A percentile compares a stretch with the other conserved stretches of the same genome.
Evolutionary conservation across 1,284 basidiomycete species (phyloP).

Genomic region (Ceratobasidium papillatum): DNA sequence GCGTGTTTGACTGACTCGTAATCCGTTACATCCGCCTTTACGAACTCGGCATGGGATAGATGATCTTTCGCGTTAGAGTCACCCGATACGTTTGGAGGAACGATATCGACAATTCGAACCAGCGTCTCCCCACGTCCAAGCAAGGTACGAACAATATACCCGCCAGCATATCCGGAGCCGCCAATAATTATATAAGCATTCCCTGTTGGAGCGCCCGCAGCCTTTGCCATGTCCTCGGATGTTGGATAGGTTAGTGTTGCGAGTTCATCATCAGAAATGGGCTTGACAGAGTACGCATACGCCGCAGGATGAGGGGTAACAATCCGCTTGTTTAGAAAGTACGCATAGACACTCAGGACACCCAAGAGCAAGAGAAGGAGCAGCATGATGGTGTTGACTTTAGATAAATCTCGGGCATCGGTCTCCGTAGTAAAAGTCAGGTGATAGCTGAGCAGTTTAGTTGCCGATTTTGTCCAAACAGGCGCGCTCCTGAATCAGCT

Average conservation of each 20-base stretch:
- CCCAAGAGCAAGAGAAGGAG: background rate
- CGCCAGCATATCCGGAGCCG: slow-evolving; percentile 6
- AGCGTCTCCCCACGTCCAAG: slow-evolving; percentile 30
- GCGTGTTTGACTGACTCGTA: slow-evolving; percentile 2
- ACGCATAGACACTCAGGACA: background rate
- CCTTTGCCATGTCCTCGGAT: slow-evolving; percentile 17
- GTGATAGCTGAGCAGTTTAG: background rate
- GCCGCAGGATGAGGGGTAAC: background rate
- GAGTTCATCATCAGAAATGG: slow-evolving; percentile 9
- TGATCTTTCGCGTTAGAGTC: slow-evolving; percentile 6
- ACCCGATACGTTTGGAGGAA: slow-evolving; percentile 10
- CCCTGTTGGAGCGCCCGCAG: slow-evolving; percentile 7
- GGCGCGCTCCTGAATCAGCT: too few relatives aligned
- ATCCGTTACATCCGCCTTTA: slow-evolving; percentile 14
- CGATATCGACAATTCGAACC: slow-evolving; percentile 11
- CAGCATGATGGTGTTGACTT: background rate
- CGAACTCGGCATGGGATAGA: slow-evolving; percentile 12
- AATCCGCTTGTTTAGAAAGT: slow-evolving; percentile 3
- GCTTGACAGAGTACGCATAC: background rate
- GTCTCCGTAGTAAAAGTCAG: background rate
- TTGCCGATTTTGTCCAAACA: too few relatives aligned
- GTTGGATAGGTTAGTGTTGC: slow-evolving; percentile 5
- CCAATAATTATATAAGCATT: slow-evolving; percentile 22
- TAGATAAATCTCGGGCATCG: background rate
- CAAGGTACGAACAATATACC: slow-evolving; percentile 13